A percentile compares a stretch with the other conserved stretches of the same genome.
These are phyloP conservation scores for Saccharum officinarum DNA, from an alignment of 176 grass and related monocot genomes.

Conservation along the genomic window DNA sequence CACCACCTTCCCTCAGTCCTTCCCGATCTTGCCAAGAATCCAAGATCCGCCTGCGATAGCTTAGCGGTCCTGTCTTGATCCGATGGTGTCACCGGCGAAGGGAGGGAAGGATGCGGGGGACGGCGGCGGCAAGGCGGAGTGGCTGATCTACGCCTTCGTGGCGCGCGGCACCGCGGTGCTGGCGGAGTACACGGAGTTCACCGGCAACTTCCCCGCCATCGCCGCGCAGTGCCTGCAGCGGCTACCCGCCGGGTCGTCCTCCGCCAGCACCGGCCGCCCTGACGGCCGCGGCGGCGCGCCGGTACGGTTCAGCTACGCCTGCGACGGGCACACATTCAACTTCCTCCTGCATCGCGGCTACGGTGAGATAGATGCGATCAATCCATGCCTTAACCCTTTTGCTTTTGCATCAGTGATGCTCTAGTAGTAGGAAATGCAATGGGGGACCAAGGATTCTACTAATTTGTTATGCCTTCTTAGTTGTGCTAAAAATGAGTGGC, in stretches of 20 bases:
- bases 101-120: slow-evolving; percentile 29
- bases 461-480: neutral
- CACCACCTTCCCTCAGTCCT: slow-evolving; percentile 1
- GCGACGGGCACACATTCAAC: slow-evolving; percentile 85
- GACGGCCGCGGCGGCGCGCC: slow-evolving; percentile 2
- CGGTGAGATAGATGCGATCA: slow-evolving; percentile 32
- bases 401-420: neutral
- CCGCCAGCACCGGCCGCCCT: slow-evolving; percentile 14
- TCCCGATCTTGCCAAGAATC: slow-evolving; percentile 14
- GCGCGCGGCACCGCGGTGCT: slow-evolving; percentile 86
- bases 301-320: slow-evolving; percentile 71
- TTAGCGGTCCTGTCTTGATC: neutral
- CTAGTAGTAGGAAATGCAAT: neutral
- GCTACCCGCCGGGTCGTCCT: slow-evolving; percentile 50
- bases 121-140: slow-evolving; percentile 47
- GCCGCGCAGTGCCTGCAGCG: slow-evolving; percentile 81
- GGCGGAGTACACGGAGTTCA: slow-evolving; percentile 94
- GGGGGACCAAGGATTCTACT: neutral
- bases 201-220: slow-evolving; percentile 90
- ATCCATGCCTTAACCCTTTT: neutral
- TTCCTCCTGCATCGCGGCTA: slow-evolving; percentile 87
- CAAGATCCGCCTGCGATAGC: slow-evolving; percentile 1
- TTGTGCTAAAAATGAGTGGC: neutral
- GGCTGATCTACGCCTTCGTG: slow-evolving; percentile 95
- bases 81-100: slow-evolving; percentile 35